Base-by-base conservation (phyloP, 441 rosid genomes). In the Aleurites moluccanus region DNA sequence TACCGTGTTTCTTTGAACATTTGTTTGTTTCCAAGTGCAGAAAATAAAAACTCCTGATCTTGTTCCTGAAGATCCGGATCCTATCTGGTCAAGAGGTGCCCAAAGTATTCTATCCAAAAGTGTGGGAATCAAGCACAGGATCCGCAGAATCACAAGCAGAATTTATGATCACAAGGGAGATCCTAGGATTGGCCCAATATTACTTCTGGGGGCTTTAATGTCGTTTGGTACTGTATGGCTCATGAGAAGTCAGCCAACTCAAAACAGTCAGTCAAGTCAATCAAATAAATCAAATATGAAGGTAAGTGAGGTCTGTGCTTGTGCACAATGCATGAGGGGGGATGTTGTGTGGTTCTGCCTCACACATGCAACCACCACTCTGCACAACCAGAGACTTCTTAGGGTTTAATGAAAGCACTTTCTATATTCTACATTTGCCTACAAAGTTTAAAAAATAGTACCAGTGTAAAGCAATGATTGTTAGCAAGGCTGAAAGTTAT, bases 141-240 rank as follows among this genome's bases (percentile, higher is more conserved):
- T 87, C 73, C 69, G 0, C 45, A 77, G 83, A 74, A 59, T 86
- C 53, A 59, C 76, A 69, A 80, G 67, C 73, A 80, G 77, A 80
- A 61, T 77, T 78, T 75, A 55, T 50, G 93, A 91, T 83, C 83
- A 80, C 72, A 61, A 92, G 45, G 87, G 83, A 55, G 99, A 96
- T 80, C 98, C 99, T 47, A 91, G 99, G 75, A 84, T 91, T 52
- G 98, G 99, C 64, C 96, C 99, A 2, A 80, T 86, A 80, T 86
- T 96, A 85, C 97, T 96, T 81, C 79, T 96, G 84, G 91, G 86
- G 76, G 88, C 98, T 70, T 84, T 96, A 69, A 72, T 96, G 82
- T 87, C 96, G 38, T 86, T 82, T 64, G 97, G 94, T 64, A 80
- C 87, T 72, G 80, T 89, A 73, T 96, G 93, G 95, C 75, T 92